These are phyloP conservation scores for Candida cerambycidarum DNA, from an alignment of 805 yeast genomes.

Conservation along the genomic window DNA sequence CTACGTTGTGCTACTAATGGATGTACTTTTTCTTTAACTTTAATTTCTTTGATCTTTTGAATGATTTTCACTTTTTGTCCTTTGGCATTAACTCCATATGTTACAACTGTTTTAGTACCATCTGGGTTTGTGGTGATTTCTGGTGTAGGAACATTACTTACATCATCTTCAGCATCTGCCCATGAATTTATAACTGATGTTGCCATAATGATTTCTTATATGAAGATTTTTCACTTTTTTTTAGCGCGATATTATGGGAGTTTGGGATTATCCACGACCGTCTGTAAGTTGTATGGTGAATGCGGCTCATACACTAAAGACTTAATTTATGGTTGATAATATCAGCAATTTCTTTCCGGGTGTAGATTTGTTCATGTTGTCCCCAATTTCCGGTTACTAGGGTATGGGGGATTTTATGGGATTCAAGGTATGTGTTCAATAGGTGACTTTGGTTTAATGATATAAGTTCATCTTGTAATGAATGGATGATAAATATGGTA, in stretches of 20 bases:
- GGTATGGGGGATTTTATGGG: constrained; percentile 21
- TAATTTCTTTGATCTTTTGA: constrained; percentile 76
- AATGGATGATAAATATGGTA: constrained; percentile 51
- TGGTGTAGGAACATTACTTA: constrained; percentile 54
- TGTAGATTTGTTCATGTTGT: constrained; percentile 63
- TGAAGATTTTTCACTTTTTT: constrained; percentile 9
- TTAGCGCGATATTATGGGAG: not conserved
- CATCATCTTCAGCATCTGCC: constrained; percentile 73
- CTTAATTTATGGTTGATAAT: constrained; percentile 9
- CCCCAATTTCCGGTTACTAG: constrained; percentile 47
- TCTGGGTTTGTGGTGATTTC: constrained; percentile 76
- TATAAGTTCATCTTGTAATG: constrained; percentile 66
- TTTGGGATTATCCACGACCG: not conserved
- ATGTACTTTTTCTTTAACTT: constrained; percentile 78
- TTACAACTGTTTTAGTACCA: constrained; percentile 85
- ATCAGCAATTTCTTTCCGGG: constrained; percentile 36
- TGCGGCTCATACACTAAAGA: not conserved
- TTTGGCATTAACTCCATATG: constrained; percentile 69
- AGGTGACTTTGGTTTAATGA: constrained; percentile 47
- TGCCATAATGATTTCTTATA: constrained; percentile 20
- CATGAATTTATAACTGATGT: constrained; percentile 48
- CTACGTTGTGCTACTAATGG: constrained; percentile 84
- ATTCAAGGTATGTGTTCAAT: not conserved
- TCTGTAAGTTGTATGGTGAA: too few relatives aligned
- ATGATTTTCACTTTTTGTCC: constrained; percentile 87